These are phyloP conservation scores for Globisporangium heterothallicum DNA, from an alignment of 352 stramenopile genomes.

Conservation along the genomic window DNA sequence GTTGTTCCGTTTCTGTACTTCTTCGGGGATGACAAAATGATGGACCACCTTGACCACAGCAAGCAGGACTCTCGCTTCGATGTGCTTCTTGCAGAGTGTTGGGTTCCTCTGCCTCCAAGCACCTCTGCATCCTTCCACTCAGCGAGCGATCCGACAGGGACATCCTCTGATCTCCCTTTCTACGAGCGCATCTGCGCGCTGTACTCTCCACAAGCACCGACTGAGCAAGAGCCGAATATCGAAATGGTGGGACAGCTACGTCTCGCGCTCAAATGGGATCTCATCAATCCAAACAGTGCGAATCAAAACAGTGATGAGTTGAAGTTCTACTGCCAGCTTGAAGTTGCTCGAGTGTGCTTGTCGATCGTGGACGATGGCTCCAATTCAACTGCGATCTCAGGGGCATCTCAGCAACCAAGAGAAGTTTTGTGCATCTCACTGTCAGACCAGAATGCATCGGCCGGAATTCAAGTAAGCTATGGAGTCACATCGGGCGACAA, in stretches of 20 bases:
- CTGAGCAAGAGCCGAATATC: slow-evolving; percentile 15
- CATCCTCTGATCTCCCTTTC: slow-evolving; percentile 31
- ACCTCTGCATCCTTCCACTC: slow-evolving; percentile 13
- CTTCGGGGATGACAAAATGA: slow-evolving; percentile 81
- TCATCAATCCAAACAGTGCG: slow-evolving; percentile 43
- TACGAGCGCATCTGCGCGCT: slow-evolving; percentile 65
- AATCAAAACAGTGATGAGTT: slow-evolving; percentile 44
- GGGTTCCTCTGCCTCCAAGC: slow-evolving; percentile 57
- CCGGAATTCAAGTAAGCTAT: slow-evolving; percentile 76
- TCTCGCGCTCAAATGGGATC: slow-evolving; percentile 76
- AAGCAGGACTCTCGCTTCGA: slow-evolving; percentile 82
- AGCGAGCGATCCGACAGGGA: slow-evolving; percentile 14
- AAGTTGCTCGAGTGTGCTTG: slow-evolving; percentile 68
- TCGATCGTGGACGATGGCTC: slow-evolving; percentile 66
- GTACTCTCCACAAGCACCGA: slow-evolving; percentile 38
- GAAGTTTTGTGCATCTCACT: slow-evolving; percentile 75
- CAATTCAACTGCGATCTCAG: slow-evolving; percentile 24
- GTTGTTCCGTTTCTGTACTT: slow-evolving; percentile 87
- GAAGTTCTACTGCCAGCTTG: slow-evolving; percentile 61
- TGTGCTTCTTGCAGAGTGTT: slow-evolving; percentile 68
- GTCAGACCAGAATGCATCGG: slow-evolving; percentile 59
- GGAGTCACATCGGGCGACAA: slow-evolving; percentile 58
- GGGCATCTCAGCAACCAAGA: slow-evolving; percentile 33
- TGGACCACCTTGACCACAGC: slow-evolving; percentile 83
- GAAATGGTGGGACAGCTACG: slow-evolving; percentile 75